Conservation (phyloP, 495 filamentous ascomycete species). For the Immersiella caudata region DNA sequence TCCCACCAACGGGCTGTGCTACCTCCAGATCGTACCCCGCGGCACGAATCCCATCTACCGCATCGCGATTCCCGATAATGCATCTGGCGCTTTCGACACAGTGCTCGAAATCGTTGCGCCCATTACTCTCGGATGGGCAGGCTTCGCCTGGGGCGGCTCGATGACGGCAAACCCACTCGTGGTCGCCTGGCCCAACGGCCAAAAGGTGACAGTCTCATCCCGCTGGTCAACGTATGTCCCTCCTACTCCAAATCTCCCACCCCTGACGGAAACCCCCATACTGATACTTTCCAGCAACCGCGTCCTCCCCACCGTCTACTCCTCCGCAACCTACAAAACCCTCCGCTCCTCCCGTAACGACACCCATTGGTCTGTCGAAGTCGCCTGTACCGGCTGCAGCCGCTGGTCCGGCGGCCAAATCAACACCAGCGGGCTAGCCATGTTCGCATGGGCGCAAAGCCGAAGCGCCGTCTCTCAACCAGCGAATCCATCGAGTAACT, state of each 20-base stretch:
- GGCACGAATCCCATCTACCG: conserved; percentile 32
- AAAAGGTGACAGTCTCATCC: conserved; percentile 41
- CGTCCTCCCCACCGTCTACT: conserved; percentile 40
- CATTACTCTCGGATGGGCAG: conserved; percentile 46
- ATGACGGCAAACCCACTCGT: conserved; percentile 53
- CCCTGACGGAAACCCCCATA: not conserved
- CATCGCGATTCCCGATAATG: conserved; percentile 46
- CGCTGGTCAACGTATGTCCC: conserved; percentile 48
- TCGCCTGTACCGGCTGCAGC: conserved; percentile 50
- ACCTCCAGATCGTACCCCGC: conserved; percentile 22
- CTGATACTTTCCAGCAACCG: conserved; percentile 28
- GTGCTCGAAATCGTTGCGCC: conserved; percentile 49
- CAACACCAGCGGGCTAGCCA: conserved; percentile 37
- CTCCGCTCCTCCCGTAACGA: conserved; percentile 45
- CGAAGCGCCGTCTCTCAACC: conserved; percentile 33
- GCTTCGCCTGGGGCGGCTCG: conserved; percentile 50
- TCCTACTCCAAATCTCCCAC: not conserved
- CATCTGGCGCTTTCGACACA: conserved; percentile 43
- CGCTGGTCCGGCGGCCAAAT: conserved; percentile 39
- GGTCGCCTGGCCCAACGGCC: conserved; percentile 50
- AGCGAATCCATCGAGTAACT: conserved; percentile 27
- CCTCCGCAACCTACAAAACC: conserved; percentile 42
- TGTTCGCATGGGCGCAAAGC: conserved; percentile 44
- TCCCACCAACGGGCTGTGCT: conserved; percentile 24
- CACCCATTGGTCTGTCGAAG: conserved; percentile 54